Conservation (phyloP, 2,329 filamentous ascomycete genomes). For the Microsporum audouinii region DNA sequence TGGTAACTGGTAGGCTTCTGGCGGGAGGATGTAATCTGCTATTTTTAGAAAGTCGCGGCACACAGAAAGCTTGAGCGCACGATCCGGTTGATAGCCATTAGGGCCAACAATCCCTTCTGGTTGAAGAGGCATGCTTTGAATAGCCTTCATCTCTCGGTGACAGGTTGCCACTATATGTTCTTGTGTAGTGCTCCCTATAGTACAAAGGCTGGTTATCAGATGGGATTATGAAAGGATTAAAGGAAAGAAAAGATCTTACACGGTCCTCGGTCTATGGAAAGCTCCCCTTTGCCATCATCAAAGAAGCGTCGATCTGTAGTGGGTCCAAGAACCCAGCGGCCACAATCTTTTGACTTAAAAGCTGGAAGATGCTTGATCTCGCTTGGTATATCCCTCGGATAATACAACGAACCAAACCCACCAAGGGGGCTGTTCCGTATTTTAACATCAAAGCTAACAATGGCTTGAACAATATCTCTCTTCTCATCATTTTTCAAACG, state of each 20-base stretch:
- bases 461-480: neutral
- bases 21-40: neutral
- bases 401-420: conserved; percentile 8
- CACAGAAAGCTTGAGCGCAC: neutral
- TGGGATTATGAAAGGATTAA: neutral
- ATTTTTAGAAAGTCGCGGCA: neutral
- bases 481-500: conserved; percentile 3
- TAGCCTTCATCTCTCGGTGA: neutral
- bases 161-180: neutral
- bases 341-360: neutral
- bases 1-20: neutral
- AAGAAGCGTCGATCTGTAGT: conserved; percentile 4
- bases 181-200: neutral
- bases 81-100: neutral
- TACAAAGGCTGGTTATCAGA: neutral
- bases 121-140: neutral
- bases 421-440: conserved; percentile 1
- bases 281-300: conserved; percentile 5
- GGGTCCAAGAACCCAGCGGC: conserved; percentile 8
- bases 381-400: conserved; percentile 6
- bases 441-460: conserved; percentile 1
- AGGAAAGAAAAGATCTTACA: neutral
- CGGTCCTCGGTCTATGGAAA: neutral
- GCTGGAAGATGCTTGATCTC: neutral
- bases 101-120: neutral